Evolutionary conservation across 129 eudicot genomes (phyloP), one percentile per base, ranked within the genome.

Genomic region (Artemisia tridentata): DNA sequence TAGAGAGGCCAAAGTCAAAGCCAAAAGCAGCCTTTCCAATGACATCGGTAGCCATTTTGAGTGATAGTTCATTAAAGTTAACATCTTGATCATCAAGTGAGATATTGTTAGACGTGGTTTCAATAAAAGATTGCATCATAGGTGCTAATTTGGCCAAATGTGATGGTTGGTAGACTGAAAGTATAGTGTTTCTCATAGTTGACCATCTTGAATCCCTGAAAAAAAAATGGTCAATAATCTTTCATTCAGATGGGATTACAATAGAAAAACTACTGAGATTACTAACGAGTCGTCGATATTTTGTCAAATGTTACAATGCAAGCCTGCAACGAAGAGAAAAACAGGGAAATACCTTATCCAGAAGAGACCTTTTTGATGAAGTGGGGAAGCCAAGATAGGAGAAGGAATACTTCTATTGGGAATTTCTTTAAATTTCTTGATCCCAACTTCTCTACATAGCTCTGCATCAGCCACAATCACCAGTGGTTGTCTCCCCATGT

Each of bases 11-110:
- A 68, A 95, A 95, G 71, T 95, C 82, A 51, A 88, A 91, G 1
- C 97, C 97, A 74, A 95, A 95, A 17, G 99, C 92, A 5, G 99
- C 96, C 76, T 88, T 76, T 34, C 99, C 99, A 13, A 95, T 90
- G 19, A 95, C 84, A 68, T 95, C 97, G 10, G 99, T 87, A 3
- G 97, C 96, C 75, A 90, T 31, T 68, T 84, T 95, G 64, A 90
- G 84, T 19, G 91, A 85, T 23, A 95, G 73, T 4, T 90, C 90
- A 3, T 89, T 84, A 21, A 90, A 86, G 11, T 47, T 65, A 34
- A 95, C 69, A 27, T 86, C 91, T 69, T 80, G 80, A 55, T 81
- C 77, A 31, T 72, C 69, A 23, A 68, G 69, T 3, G 76, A 75
- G 51, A 85, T 74, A 54, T 81, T 78, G 55, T 82, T 69, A 20